Conservation (phyloP, 2,329 filamentous ascomycete species). For the Verticillium klebahnii region DNA sequence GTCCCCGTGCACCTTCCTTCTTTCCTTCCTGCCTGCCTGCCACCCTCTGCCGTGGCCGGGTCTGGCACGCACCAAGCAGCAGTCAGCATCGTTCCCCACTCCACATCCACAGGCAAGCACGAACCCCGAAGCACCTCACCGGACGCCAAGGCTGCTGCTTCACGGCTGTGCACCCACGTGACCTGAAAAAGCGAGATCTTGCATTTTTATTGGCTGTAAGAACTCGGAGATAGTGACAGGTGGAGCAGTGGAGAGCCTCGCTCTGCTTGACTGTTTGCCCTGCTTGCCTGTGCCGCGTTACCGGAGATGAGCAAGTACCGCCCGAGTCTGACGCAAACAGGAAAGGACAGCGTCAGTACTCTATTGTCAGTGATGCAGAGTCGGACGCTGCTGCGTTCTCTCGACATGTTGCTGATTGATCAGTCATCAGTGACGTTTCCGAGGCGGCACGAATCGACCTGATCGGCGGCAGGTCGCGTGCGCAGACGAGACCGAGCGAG, state of each 20-base stretch:
- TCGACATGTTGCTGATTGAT: background rate
- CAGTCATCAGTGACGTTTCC: no score
- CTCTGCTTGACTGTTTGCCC: background rate
- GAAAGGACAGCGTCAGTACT: background rate
- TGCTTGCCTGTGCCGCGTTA: background rate
- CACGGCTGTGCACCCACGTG: background rate
- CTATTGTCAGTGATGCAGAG: background rate
- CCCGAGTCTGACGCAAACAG: background rate
- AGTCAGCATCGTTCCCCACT: background rate
- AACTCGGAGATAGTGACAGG: background rate
- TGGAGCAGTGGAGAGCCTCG: background rate
- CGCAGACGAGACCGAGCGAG: no score
- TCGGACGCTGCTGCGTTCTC: no score
- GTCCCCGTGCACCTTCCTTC: background rate
- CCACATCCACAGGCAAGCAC: background rate
- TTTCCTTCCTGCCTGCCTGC: background rate
- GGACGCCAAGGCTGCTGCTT: background rate
- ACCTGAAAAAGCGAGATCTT: background rate
- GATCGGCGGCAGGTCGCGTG: no score
- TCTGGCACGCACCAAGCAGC: background rate
- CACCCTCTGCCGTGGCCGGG: background rate
- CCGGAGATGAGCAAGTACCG: background rate
- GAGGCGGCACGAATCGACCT: no score
- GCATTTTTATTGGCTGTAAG: background rate
- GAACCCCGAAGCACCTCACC: background rate